Evolutionary conservation across 345 rosid species (phyloP).

Genomic region (Chamaenerion angustifolium): DNA sequence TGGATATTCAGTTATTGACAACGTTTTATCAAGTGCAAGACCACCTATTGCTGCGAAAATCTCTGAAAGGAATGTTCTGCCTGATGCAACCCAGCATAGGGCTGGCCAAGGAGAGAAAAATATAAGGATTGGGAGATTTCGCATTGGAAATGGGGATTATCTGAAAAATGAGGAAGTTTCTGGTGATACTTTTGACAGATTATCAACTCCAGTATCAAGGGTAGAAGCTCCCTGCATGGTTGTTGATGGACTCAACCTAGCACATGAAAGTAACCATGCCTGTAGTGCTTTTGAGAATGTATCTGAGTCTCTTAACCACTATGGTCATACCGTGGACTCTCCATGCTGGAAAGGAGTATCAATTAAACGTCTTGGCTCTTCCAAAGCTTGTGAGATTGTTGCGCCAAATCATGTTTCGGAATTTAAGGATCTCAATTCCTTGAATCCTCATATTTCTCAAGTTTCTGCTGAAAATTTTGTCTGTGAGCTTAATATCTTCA

Average conservation of each 20-base stretch:
- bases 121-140: constrained; percentile 10
- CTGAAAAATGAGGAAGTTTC: constrained; percentile 12
- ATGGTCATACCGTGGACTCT: constrained; percentile 31
- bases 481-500: constrained; percentile 15
- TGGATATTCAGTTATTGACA: constrained; percentile 1
- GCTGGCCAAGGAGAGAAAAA: constrained; percentile 18
- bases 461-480: constrained; percentile 3
- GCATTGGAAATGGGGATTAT: constrained; percentile 11
- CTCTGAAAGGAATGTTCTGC: constrained; percentile 16
- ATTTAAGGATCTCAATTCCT: constrained; percentile 20
- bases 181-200: constrained; percentile 14
- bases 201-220: constrained; percentile 12
- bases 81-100: constrained; percentile 24
- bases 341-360: constrained; percentile 49
- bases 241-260: constrained; percentile 19
- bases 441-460: constrained; percentile 18
- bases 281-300: constrained; percentile 3
- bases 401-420: constrained; percentile 17
- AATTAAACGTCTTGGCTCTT: constrained; percentile 14
- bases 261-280: constrained; percentile 17
- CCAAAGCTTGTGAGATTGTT: constrained; percentile 16
- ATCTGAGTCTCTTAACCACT: constrained; percentile 29
- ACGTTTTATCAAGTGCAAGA: constrained; percentile 10
- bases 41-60: constrained; percentile 18
- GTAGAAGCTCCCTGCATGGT: constrained; percentile 16